A percentile compares a stretch with the other conserved stretches of the same genome.
phyloP scores from a whole-genome alignment of 371 early-diverging fungal genomes.

The Circinella umbellata region DNA sequence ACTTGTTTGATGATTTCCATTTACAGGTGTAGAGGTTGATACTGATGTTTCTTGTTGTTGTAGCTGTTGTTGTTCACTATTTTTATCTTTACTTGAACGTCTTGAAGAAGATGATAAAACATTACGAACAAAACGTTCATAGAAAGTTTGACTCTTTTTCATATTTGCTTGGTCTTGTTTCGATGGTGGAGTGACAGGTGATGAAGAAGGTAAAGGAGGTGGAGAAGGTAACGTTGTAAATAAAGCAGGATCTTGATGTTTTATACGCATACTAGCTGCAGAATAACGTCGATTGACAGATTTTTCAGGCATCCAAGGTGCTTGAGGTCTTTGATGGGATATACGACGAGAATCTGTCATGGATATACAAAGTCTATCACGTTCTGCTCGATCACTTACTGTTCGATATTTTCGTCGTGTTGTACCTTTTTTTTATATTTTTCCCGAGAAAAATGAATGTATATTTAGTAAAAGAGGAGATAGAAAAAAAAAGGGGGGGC shows the following conservation, averaged over 20 bases:
- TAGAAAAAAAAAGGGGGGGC: too few species aligned
- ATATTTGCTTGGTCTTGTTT: slow-evolving; percentile 12
- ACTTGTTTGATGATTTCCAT: background rate
- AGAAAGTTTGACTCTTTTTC: slow-evolving; percentile 51
- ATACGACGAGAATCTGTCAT: slow-evolving; percentile 36
- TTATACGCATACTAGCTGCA: slow-evolving; percentile 18
- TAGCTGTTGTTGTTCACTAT: background rate
- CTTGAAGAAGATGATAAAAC: slow-evolving; percentile 28
- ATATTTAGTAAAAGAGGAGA: too few species aligned
- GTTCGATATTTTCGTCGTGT: slow-evolving; percentile 39
- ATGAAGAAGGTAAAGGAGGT: background rate
- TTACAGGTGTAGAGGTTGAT: slow-evolving; percentile 12
- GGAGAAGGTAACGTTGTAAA: background rate
- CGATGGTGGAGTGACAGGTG: background rate
- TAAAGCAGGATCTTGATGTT: background rate
- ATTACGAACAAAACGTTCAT: slow-evolving; percentile 40
- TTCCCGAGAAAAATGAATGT: too few species aligned
- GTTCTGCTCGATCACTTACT: slow-evolving; percentile 31
- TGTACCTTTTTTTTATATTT: slow-evolving; percentile 17
- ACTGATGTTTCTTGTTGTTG: slow-evolving; percentile 11
- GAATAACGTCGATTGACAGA: slow-evolving; percentile 22
- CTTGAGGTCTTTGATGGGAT: slow-evolving; percentile 11
- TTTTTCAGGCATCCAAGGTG: slow-evolving; percentile 24
- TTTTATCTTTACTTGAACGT: slow-evolving; percentile 32
- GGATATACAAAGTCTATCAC: slow-evolving; percentile 42